Evolutionary conservation across 116 monocot species (phyloP).

Genomic region (Posidonia oceanica): DNA sequence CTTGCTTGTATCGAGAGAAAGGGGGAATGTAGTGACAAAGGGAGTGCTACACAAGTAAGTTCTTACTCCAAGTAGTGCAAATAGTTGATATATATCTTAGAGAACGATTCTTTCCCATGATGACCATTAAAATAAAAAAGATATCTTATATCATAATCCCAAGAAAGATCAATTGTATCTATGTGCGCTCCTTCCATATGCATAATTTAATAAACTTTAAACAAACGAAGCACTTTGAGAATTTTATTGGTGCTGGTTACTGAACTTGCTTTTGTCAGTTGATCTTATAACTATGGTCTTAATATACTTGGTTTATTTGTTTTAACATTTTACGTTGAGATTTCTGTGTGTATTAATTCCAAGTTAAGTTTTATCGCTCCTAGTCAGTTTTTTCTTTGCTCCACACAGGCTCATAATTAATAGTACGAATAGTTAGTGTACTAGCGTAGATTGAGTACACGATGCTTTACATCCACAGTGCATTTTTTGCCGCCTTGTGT

Average conservation of each 20-base stretch:
- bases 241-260: no score
- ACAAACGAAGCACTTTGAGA: no score
- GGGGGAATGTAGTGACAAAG: slow-evolving; percentile 38
- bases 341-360: background rate
- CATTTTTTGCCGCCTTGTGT: slow-evolving; percentile 16
- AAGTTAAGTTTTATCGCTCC: background rate
- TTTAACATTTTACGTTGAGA: no score
- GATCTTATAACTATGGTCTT: no score
- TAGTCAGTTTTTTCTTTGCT: background rate
- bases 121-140: no score
- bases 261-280: no score
- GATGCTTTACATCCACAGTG: background rate
- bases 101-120: no score
- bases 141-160: no score
- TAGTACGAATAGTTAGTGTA: background rate
- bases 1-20: slow-evolving; percentile 11
- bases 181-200: no score
- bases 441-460: background rate
- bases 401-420: background rate
- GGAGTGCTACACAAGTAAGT: slow-evolving; percentile 72
- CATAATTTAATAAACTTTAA: no score
- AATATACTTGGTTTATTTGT: no score
- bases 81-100: background rate
- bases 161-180: no score
- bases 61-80: background rate